A percentile compares a stretch with the other conserved stretches of the same genome.
Conservation (phyloP, 23 red algal species). For the Pyropia yezoensis region DNA sequence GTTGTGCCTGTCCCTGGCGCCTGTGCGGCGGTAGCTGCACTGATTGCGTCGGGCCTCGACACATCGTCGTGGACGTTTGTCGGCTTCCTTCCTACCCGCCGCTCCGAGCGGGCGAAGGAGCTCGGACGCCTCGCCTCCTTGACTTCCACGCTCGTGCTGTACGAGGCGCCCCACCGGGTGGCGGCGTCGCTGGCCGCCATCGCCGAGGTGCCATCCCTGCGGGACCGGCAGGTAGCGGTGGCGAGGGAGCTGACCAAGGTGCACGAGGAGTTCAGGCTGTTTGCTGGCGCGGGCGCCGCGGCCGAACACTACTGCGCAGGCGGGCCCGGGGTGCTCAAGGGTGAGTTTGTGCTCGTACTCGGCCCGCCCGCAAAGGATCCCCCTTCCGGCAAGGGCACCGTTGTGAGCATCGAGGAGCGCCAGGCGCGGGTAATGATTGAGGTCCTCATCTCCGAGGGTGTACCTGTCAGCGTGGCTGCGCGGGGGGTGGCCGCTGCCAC, state of each 20-base stretch:
- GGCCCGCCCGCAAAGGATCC: conserved; percentile 19
- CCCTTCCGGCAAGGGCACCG: conserved; percentile 3
- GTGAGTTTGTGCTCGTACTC: conserved; percentile 62
- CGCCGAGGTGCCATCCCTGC: neutral
- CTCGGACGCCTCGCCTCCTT: conserved; percentile 10
- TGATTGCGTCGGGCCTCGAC: conserved; percentile 43
- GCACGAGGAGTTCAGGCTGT: conserved; percentile 67
- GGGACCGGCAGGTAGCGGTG: conserved; percentile 8
- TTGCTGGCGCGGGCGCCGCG: conserved; percentile 9
- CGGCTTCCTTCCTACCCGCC: conserved; percentile 65
- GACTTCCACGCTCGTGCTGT: conserved; percentile 35
- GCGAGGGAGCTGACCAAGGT: conserved; percentile 85
- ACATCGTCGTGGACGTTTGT: conserved; percentile 39
- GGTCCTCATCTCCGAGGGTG: conserved; percentile 18
- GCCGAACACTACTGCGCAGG: conserved; percentile 1
- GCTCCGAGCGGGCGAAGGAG: conserved; percentile 10
- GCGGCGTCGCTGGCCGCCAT: conserved; percentile 38
- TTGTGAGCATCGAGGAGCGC: neutral
- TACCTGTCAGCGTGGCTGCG: conserved; percentile 26
- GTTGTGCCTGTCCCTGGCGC: conserved; percentile 77
- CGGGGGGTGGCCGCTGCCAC: conserved; percentile 26
- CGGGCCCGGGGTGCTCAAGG: conserved; percentile 10
- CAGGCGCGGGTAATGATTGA: conserved; percentile 23
- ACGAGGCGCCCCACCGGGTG: conserved; percentile 86
- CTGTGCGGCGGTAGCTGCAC: conserved; percentile 59